Conservation (phyloP, 148 eudicot species). For the Nepenthes mirabilis region DNA sequence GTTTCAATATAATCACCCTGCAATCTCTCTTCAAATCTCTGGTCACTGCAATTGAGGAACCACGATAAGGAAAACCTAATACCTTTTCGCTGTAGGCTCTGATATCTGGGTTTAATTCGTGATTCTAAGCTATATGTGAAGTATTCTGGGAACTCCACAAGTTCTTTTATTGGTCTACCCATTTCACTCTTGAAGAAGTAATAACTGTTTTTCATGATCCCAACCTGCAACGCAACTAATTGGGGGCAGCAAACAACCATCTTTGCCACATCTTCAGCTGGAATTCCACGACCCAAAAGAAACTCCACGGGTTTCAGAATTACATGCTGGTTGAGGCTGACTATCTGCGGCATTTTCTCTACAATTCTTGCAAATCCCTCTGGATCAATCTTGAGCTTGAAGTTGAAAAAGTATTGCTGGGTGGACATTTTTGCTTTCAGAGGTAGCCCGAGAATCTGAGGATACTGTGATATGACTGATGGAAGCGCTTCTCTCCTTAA, state of each 20-base stretch:
- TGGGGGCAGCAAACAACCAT: slow-evolving; percentile 92
- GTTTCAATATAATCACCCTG: slow-evolving; percentile 49
- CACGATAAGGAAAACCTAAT: slow-evolving; percentile 61
- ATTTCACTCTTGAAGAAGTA: slow-evolving; percentile 91
- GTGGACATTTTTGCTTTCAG: slow-evolving; percentile 79
- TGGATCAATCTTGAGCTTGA: slow-evolving; percentile 88
- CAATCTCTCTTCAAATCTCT: slow-evolving; percentile 78
- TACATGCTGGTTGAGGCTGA: slow-evolving; percentile 69
- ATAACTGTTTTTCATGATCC: slow-evolving; percentile 81
- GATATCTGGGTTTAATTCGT: slow-evolving; percentile 79
- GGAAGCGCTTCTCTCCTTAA: slow-evolving; percentile 45
- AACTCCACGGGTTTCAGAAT: slow-evolving; percentile 74
- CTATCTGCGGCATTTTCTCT: slow-evolving; percentile 88
- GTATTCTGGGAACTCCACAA: slow-evolving; percentile 86
- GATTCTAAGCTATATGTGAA: slow-evolving; percentile 89
- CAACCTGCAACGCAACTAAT: slow-evolving; percentile 50
- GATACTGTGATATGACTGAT: slow-evolving; percentile 69
- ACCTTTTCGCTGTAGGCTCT: slow-evolving; percentile 56
- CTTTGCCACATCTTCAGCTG: slow-evolving; percentile 48
- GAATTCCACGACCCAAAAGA: slow-evolving; percentile 48
- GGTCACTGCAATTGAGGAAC: slow-evolving; percentile 89
- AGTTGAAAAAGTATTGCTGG: slow-evolving; percentile 79
- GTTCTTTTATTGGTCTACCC: slow-evolving; percentile 79
- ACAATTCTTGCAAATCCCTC: slow-evolving; percentile 68
- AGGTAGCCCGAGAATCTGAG: slow-evolving; percentile 81